Evolutionary conservation across 164 flowering plant species (phyloP), one percentile per base, ranked within the genome.

Genomic region (Buxus sempervirens): DNA sequence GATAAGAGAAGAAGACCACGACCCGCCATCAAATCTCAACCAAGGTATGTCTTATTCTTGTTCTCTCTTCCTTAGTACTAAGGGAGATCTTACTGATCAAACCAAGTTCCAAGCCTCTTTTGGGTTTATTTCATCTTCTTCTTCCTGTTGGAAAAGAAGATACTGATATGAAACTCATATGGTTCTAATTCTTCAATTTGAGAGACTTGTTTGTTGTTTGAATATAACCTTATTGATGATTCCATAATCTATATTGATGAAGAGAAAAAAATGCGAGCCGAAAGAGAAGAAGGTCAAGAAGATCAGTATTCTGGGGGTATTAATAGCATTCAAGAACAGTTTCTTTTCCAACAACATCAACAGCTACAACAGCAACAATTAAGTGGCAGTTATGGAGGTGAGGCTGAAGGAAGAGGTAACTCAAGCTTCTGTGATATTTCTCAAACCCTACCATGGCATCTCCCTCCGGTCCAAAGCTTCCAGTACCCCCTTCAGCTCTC

Each of bases 381-480:
- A 49, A 65, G 23, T 54, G 65, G 72, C 54, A 57, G 53, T 9
- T 70, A 27, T 60, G 72, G 70, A 26, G 74, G 23, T n/a, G 72
- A 60, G 14, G 63, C 76, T 27, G 81, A 71, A 26, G 72, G 70
- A 19, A 69, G 72, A 20, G 76, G 78, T 42, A 78, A 78, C 14
- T 67, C 78, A 63, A 70, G 79, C 26, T 73, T 76, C 57, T 88
- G 91, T 25, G 85, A 85, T 38, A 74, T 66, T 16, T 70, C 88
- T 25, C 80, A 84, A 42, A 70, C 82, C 69, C 60, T 80, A 5
- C 90, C 91, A 59, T 91, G 91, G 91, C 59, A 86, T 24, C 72
- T 82, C 60, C 86, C 90, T 58, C 85, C 73, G 22, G 78, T 77
- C 55, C 86, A 84, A 68, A 4, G 75, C 60, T 80, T 84, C 76